Conservation (phyloP, 768 basidiomycete genomes). For the Thelephora ganbajun region DNA sequence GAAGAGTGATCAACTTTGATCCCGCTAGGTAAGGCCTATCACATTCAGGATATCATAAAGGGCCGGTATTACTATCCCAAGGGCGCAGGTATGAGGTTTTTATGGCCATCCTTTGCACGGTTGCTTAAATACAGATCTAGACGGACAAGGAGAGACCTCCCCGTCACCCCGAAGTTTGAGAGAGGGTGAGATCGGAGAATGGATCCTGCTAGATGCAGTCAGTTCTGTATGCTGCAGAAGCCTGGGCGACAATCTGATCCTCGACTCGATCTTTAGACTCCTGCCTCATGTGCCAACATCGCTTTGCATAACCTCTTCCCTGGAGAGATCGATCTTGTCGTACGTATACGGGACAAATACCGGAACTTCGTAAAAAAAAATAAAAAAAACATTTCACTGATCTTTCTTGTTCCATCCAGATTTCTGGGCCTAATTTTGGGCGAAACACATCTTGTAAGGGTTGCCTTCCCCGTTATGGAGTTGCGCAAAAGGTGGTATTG, state of each 20-base stretch:
- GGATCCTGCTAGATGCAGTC: conserved; percentile 84
- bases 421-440: conserved; percentile 79
- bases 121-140: conserved; percentile 15
- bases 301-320: conserved; percentile 82
- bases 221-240: conserved; percentile 10
- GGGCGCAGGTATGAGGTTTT: conserved; percentile 27
- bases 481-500: not conserved
- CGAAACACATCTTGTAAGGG: conserved; percentile 65
- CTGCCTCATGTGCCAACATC: conserved; percentile 86
- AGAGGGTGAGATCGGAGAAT: conserved; percentile 73
- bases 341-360: conserved; percentile 21
- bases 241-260: not conserved
- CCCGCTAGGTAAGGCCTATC: conserved; percentile 58
- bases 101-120: not conserved
- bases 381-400: not conserved
- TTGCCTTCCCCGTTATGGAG: not conserved
- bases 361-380: conserved; percentile 1
- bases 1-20: not conserved
- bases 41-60: conserved; percentile 56
- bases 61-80: conserved; percentile 71
- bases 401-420: conserved; percentile 22
- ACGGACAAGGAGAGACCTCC: conserved; percentile 59
- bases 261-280: conserved; percentile 36
- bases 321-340: conserved; percentile 80
- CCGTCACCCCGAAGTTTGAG: conserved; percentile 47